Conservation (phyloP, 495 filamentous ascomycete species). For the Daldinia loculata region DNA sequence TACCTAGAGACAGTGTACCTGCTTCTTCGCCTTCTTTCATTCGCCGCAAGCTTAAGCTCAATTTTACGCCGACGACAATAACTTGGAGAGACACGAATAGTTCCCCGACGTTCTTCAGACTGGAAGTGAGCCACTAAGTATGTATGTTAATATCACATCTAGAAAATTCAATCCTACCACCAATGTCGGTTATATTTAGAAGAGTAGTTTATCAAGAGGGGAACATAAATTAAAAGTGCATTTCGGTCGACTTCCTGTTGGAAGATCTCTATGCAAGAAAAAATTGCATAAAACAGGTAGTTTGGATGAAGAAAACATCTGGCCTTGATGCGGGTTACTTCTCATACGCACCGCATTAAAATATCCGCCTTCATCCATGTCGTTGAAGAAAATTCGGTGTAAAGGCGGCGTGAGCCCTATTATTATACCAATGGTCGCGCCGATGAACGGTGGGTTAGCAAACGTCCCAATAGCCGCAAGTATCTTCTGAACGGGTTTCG, state of each 20-base stretch:
- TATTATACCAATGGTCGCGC: constrained; percentile 66
- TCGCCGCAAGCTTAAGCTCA: constrained; percentile 62
- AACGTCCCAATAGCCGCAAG: constrained; percentile 47
- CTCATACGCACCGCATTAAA: constrained; percentile 33
- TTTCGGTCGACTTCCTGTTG: neutral
- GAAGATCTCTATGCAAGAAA: neutral
- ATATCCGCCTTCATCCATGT: constrained; percentile 67
- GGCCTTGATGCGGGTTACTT: neutral
- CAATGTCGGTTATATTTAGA: neutral
- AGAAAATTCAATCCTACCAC: neutral
- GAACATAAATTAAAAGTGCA: neutral
- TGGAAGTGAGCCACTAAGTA: constrained; percentile 74
- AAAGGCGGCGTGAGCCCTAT: constrained; percentile 70
- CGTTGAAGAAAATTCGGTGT: constrained; percentile 72
- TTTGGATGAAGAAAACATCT: neutral
- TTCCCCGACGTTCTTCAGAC: constrained; percentile 70
- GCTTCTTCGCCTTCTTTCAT: constrained; percentile 57
- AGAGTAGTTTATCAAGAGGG: neutral
- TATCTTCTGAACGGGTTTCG: constrained; percentile 10
- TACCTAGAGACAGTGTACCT: constrained; percentile 57
- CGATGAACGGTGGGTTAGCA: constrained; percentile 72
- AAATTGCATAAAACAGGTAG: neutral
- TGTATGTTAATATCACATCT: constrained; percentile 54
- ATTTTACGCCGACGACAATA: constrained; percentile 74
- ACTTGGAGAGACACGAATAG: constrained; percentile 78